Conservation (phyloP, 1,284 basidiomycete genomes). For the Bjerkandera adusta region DNA sequence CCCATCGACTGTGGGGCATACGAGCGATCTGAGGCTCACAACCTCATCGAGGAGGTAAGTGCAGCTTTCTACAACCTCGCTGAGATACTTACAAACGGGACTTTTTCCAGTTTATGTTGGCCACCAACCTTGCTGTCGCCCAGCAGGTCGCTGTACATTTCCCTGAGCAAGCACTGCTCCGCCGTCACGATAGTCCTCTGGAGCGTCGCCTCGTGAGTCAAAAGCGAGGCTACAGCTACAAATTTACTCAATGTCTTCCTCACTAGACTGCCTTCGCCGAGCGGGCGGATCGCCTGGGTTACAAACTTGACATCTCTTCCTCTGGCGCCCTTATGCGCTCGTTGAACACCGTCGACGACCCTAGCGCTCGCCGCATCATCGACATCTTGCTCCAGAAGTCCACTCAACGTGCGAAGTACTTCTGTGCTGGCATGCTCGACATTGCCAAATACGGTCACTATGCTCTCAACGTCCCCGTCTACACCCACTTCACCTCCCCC, state of each 20-base stretch:
- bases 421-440: conserved; percentile 98
- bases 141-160: conserved; percentile 92
- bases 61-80: background rate
- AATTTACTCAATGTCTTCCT: conserved; percentile 10
- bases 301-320: conserved; percentile 78
- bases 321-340: conserved; percentile 85
- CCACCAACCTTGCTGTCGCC: conserved; percentile 88
- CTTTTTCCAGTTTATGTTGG: conserved; percentile 80
- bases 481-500: conserved; percentile 97
- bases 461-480: conserved; percentile 87
- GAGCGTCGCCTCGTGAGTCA: conserved; percentile 79
- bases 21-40: conserved; percentile 70
- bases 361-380: conserved; percentile 70
- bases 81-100: conserved; percentile 1
- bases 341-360: conserved; percentile 72
- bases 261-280: conserved; percentile 70
- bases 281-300: conserved; percentile 82
- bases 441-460: conserved; percentile 98
- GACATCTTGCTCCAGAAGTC: conserved; percentile 86
- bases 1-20: conserved; percentile 80
- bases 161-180: conserved; percentile 92
- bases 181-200: conserved; percentile 90
- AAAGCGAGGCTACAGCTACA: conserved; percentile 1
- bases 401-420: conserved; percentile 93
- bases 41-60: conserved; percentile 85